Base-by-base conservation (phyloP, 345 rosid species). In the Arabidopsis arenosa region DNA sequence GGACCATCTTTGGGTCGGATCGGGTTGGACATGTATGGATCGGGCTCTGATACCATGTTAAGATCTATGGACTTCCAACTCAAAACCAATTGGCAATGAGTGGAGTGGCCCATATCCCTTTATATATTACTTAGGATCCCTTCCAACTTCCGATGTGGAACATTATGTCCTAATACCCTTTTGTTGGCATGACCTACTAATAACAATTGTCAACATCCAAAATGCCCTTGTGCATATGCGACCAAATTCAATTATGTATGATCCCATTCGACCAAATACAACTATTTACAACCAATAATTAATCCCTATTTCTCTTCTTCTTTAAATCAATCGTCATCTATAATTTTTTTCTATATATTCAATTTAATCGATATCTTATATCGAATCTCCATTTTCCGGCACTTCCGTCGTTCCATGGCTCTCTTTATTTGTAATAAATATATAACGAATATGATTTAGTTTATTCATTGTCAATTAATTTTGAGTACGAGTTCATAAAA, bases 171-270 rank as follows among this genome's bases (percentile, higher is more conserved):
- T n/a, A n/a, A n/a, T n/a, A 26, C 4, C 15, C 6, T 49, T 72
- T 72, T 71, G 26, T 71, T 71, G 49, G 44, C 33, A 26, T 71
- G 49, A 48, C 68, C 59, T 48, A 71, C 59, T 48, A 71, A 28
- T 47, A 70, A 35, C 28, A n/a, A 41, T 52, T 53, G 63, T 53
- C 70, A 41, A 73, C 54, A 73, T 52, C 41, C 55, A 53, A 51
- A 26, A 41, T 17, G 33, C 36, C 49, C 32, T 49, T 48, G 7
- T 35, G 68, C 40, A 53, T 52, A 40, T 30, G 43, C 45, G n/a
- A 63, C 9, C 63, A 40, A 12, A 7, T 52, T 73, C 62, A 49
- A n/a, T 35, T 15, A 28, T 26, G 40, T n/a, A 61, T 28, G 61
- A 11, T 72, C 23, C 36, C 2, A n/a, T 40, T 33, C 30, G 12